A percentile compares a stretch with the other conserved stretches of the same genome.
Evolutionary conservation across 306 rosid species (phyloP).

Genomic region (Dalbergia cultrata): DNA sequence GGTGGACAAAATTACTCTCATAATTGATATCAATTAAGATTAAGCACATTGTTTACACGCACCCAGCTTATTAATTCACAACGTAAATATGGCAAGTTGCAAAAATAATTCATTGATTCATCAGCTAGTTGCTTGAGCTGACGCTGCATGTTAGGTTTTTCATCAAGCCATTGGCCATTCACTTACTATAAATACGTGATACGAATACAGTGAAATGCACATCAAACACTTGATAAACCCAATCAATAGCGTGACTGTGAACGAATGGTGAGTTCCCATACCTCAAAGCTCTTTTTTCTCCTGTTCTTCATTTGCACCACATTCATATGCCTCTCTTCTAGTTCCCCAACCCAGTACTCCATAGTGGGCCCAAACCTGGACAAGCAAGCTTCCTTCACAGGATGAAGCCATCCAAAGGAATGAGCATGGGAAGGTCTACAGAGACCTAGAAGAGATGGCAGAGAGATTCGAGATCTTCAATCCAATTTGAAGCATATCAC

Average conservation of each 20-base stretch:
- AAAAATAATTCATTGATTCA: too few relatives aligned
- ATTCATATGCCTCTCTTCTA: not conserved
- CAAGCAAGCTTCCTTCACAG: conserved; percentile 51
- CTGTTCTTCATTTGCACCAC: not conserved
- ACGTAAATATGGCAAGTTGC: too few relatives aligned
- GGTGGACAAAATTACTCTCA: too few relatives aligned
- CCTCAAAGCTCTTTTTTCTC: conserved; percentile 8
- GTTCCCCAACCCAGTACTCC: conserved; percentile 46
- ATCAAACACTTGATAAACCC: not conserved
- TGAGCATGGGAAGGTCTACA: too few relatives aligned
- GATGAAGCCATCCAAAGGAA: conserved; percentile 36
- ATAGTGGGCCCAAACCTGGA: conserved; percentile 44
- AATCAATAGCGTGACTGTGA: not conserved
- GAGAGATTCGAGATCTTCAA: conserved; percentile 59
- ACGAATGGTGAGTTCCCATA: not conserved
- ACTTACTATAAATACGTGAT: conserved; percentile 1
- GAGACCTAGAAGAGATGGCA: too few relatives aligned
- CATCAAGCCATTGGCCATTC: not conserved
- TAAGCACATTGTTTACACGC: too few relatives aligned
- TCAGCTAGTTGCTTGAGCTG: not conserved
- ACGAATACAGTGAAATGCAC: not conserved
- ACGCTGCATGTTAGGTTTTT: not conserved
- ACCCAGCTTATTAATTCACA: too few relatives aligned
- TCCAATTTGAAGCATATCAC: conserved; percentile 53
- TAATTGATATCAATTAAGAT: too few relatives aligned